Evolutionary conservation across 768 basidiomycete genomes (phyloP).

Genomic region (Coprinopsis sp.): DNA sequence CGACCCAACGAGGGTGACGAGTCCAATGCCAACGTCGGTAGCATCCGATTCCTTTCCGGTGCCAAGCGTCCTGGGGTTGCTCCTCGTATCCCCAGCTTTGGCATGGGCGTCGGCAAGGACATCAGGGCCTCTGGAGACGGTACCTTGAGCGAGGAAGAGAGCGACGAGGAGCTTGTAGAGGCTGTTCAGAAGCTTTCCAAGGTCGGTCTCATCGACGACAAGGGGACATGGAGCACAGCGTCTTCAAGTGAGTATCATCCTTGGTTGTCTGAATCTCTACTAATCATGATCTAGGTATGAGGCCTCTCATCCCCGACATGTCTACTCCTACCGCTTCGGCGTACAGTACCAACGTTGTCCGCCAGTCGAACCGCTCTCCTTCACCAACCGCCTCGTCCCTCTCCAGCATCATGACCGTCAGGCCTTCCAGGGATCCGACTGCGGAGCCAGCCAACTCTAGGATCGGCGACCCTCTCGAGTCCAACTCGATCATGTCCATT

Average conservation of each 20-base stretch:
- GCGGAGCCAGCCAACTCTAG: constrained; percentile 17
- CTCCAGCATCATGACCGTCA: constrained; percentile 73
- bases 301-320: constrained; percentile 47
- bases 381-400: constrained; percentile 45
- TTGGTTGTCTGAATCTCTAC: constrained; percentile 1
- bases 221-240: constrained; percentile 30
- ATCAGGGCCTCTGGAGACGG: constrained; percentile 31
- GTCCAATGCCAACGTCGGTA: constrained; percentile 81
- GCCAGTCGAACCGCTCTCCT: constrained; percentile 35
- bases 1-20: constrained; percentile 59
- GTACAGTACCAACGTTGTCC: constrained; percentile 70
- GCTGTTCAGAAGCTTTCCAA: constrained; percentile 51
- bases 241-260: background rate
- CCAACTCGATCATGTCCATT: constrained; percentile 41
- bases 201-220: constrained; percentile 44
- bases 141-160: constrained; percentile 45
- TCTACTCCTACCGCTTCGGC: constrained; percentile 38
- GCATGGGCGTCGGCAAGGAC: constrained; percentile 61
- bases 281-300: constrained; percentile 36
- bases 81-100: constrained; percentile 87
- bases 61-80: constrained; percentile 52
- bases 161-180: constrained; percentile 65
- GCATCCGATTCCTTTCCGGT: constrained; percentile 76
- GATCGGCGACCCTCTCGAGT: constrained; percentile 20
- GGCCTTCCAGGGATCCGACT: constrained; percentile 47